Evolutionary conservation across 495 filamentous ascomycete species (phyloP), one percentile per base, ranked within the genome.

Genomic region (Penicilliopsis zonata): DNA sequence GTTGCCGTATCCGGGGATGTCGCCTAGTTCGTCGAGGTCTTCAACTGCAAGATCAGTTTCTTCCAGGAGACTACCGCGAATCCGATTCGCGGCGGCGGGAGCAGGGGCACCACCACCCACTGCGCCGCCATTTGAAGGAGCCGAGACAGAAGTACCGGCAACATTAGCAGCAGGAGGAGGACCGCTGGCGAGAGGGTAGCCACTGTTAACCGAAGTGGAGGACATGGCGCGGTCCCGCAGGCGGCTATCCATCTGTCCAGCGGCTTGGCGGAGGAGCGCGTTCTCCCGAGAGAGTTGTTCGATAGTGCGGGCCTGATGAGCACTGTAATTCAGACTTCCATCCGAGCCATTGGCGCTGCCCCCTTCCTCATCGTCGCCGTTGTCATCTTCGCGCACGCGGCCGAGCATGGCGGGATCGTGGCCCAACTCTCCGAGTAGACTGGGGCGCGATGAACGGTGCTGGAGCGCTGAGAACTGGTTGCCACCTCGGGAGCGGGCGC

Each of bases 361-460:
- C 28, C 69, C 68, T 34, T 84, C 80, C 27, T 82, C 75, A 28
- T 87, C 86, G 46, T 86, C 82, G n/a, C n/a, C n/a, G n/a, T n/a
- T n/a, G 16, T 86, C 82, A 31, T 83, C 80, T 50, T 92, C 84
- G 24, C 78, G 77, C 26, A 92, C 69, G 31, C 82, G 85, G 14
- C 78, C 78, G 8, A 92, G 65, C 46, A 76, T 74, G 5, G 61
- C 67, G 17, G 74, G 67, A 41, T 85, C 80, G 36, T 72, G 78
- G 16, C 78, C 74, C 54, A 83, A 67, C 46, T 87, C 82, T 35
- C 81, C 83, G 13, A 90, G 62, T 57, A 94, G 75, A 50, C 85
- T 93, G 24, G 84, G 84, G 28, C 86, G 73, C 9, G 86, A 92
- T 1, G 82, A 78, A 28, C 86, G 74, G 42, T 87, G 82, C 44